Base-by-base conservation (phyloP, 2,329 filamentous ascomycete genomes). In the Pleomassaria siparia region DNA sequence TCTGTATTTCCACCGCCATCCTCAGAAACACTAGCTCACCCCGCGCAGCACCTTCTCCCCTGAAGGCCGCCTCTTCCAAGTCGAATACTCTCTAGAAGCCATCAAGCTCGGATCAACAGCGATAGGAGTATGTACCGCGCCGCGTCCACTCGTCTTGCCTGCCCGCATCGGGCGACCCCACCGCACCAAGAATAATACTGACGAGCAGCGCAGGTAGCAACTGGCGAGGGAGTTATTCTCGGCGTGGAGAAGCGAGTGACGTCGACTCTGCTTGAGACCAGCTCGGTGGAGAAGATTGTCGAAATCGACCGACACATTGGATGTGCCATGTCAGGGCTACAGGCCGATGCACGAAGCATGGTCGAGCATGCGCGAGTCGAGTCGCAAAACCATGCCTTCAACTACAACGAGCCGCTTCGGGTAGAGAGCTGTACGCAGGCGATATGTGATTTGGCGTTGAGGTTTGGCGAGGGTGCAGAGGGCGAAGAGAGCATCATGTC, bases 41-140 rank as follows among this genome's bases (percentile, higher is more conserved):
- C 44, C 41, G 12, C 40, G 44, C 72, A 95, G 89, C 83, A 99
- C 94, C 83, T 99, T 99, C 84, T 99, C 94, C 65, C 94, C 94
- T 53, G 94, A 99, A 83, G 94, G 94, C 69, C 94, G 94, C 76
- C 89, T 99, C 74, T 99, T 99, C 84, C 94, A 99, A 80, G 94
- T 99, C 80, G 94, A 99, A 87, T 99, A 99, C 85, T 97, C 94
- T 51, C 88, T 99, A 74, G 94, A 99, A 81, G 94, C 94, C 76
- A 99, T 99, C 84, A 99, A 99, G 81, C 89, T 97, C 61, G 94
- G 94, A 62, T 95, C 89, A 66, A 99, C 94, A 62, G 94, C 94
- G 70, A 99, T 99, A 77, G 94, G 94, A 65, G 91, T 85, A 80
- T 51, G 77, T 72, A 9, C 45, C 42, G 10, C 15, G 12, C 12